Conservation (phyloP, 208 protist genomes). For the Leishmania mexicana region DNA sequence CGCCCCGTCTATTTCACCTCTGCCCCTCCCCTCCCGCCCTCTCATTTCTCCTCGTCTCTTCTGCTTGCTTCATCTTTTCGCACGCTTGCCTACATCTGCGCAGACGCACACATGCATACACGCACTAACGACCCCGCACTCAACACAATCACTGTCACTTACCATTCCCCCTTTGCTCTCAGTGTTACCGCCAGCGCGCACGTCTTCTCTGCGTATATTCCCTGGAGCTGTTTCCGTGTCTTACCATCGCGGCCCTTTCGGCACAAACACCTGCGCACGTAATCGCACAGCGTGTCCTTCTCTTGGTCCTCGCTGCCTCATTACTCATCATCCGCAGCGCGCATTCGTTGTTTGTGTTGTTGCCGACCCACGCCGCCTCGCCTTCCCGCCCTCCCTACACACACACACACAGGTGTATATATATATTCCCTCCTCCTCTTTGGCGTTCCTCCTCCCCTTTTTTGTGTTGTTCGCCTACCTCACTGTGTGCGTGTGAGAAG, state of each 20-base stretch:
- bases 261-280: not conserved
- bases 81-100: not conserved
- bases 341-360: too few species aligned
- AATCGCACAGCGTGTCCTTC: not conserved
- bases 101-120: not conserved
- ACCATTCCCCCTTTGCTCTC: not conserved
- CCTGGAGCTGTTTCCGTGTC: not conserved
- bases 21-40: not conserved
- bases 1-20: not conserved
- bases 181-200: not conserved
- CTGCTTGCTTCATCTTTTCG: not conserved
- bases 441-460: not conserved
- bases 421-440: not conserved
- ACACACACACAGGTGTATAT: not conserved
- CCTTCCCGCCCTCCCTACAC: not conserved
- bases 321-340: too few species aligned
- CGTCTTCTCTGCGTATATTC: not conserved
- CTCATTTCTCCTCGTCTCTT: conserved; percentile 1
- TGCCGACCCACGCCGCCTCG: not conserved
- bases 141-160: not conserved
- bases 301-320: not conserved
- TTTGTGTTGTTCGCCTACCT: not conserved
- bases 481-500: not conserved
- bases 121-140: not conserved
- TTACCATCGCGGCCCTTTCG: not conserved